Conservation (phyloP, 306 rosid species). For the Medicago ruthenica region DNA sequence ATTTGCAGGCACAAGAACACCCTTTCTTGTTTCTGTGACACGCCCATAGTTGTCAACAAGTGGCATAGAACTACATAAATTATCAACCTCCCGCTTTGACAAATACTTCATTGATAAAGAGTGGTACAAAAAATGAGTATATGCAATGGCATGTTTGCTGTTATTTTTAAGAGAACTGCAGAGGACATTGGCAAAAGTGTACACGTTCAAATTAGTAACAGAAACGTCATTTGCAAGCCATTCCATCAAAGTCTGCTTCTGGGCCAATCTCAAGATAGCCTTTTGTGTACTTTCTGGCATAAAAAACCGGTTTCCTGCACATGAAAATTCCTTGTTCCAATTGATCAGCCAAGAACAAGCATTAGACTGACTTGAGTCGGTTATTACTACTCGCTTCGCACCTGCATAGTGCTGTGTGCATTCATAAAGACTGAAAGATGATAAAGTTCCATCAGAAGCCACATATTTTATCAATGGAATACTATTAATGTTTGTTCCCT, state of each 20-base stretch:
- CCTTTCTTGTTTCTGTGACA: constrained; percentile 7
- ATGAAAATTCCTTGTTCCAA: constrained; percentile 59
- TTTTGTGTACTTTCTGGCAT: constrained; percentile 62
- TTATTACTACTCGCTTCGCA: constrained; percentile 40
- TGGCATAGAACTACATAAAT: constrained; percentile 55
- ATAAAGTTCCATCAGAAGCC: constrained; percentile 44
- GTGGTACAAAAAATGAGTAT: constrained; percentile 65
- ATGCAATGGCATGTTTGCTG: constrained; percentile 44
- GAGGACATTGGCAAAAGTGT: constrained; percentile 46
- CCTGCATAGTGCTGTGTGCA: neutral
- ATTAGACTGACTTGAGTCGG: constrained; percentile 18
- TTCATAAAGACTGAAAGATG: constrained; percentile 47
- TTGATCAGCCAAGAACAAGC: constrained; percentile 63
- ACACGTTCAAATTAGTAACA: constrained; percentile 29
- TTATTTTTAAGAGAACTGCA: constrained; percentile 20
- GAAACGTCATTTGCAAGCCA: constrained; percentile 54
- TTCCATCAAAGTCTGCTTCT: constrained; percentile 40
- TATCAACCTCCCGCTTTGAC: constrained; percentile 25
- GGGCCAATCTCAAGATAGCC: constrained; percentile 37
- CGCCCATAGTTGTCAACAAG: constrained; percentile 63
- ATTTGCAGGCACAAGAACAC: constrained; percentile 71
- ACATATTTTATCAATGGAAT: constrained; percentile 63
- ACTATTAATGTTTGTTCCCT: constrained; percentile 41
- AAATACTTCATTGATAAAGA: constrained; percentile 38
- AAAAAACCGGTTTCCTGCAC: constrained; percentile 44